phyloP scores from a whole-genome alignment of 345 rosid species.

The Heritiera littoralis region DNA sequence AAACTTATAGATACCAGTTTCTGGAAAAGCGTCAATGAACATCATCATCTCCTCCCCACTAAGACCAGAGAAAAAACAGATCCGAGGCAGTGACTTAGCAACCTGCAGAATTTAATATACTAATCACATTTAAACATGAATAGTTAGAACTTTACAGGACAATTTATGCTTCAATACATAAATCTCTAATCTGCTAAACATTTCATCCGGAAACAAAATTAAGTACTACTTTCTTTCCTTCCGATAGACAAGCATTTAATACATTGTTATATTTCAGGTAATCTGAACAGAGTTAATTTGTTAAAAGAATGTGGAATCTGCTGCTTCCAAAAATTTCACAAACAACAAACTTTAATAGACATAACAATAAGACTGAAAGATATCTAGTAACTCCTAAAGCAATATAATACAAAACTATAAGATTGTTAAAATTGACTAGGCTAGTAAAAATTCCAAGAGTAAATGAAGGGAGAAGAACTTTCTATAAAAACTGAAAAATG shows the following conservation, averaged over 20 bases:
- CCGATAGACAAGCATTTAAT: neutral
- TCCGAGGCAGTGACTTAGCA: constrained; percentile 65
- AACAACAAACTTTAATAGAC: too few species aligned
- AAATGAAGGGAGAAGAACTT: too few species aligned
- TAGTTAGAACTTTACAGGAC: neutral
- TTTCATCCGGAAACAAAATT: neutral
- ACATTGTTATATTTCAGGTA: neutral
- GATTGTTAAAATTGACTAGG: too few species aligned
- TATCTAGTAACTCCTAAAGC: too few species aligned
- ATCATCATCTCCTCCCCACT: constrained; percentile 94
- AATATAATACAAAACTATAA: too few species aligned
- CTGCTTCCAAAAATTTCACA: too few species aligned
- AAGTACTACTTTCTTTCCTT: neutral
- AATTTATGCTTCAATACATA: neutral
- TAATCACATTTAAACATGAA: neutral
- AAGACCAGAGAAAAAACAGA: constrained; percentile 85
- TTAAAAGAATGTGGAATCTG: too few species aligned
- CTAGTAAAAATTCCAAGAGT: too few species aligned
- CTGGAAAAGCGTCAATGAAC: constrained; percentile 88
- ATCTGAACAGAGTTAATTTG: too few species aligned
- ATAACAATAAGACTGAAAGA: too few species aligned
- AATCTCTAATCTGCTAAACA: neutral
- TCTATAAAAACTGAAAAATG: neutral
- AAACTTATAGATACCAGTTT: constrained; percentile 48
- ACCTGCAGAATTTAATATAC: constrained; percentile 39